A percentile compares a stretch with the other conserved stretches of the same genome.
phyloP scores from a whole-genome alignment of 1,139 yeast genomes.

The Protomyces gravidus region DNA sequence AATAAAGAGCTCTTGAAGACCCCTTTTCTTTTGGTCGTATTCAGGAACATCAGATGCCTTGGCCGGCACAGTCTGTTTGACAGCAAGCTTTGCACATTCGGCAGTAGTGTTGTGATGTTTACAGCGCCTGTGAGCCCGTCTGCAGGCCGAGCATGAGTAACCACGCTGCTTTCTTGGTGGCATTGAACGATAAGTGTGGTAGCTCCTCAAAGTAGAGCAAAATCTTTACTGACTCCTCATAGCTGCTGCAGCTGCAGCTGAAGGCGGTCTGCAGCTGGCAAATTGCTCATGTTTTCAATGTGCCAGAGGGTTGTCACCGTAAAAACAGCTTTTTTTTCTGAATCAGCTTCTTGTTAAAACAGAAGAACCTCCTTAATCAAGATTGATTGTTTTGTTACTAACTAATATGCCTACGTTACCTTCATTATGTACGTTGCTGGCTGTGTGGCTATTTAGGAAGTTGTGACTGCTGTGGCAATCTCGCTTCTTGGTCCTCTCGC shows the following conservation, averaged over 20 bases:
- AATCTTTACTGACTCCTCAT: not conserved
- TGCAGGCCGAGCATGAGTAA: slow-evolving; percentile 18
- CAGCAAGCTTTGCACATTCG: not conserved
- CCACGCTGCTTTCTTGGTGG: slow-evolving; percentile 6
- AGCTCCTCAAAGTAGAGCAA: not conserved
- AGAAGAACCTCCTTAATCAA: not conserved
- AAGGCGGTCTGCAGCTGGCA: not conserved
- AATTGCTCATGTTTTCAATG: not conserved
- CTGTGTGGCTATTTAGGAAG: too few species aligned
- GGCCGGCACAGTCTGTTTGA: not conserved
- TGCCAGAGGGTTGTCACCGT: not conserved
- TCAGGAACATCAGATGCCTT: not conserved
- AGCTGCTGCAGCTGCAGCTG: too few species aligned
- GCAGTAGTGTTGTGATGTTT: not conserved
- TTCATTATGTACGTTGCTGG: not conserved
- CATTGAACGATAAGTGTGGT: not conserved
- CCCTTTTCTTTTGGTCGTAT: not conserved
- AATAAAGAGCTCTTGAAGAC: not conserved
- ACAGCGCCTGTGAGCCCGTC: slow-evolving; percentile 4
- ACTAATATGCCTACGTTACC: not conserved
- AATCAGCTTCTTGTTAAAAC: not conserved
- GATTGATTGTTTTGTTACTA: not conserved
- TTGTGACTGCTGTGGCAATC: too few species aligned
- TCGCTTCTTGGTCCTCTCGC: too few species aligned
- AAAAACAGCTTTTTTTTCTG: not conserved